phyloP scores from a whole-genome alignment of 2,329 filamentous ascomycete genomes.

The Fusarium albidum region DNA sequence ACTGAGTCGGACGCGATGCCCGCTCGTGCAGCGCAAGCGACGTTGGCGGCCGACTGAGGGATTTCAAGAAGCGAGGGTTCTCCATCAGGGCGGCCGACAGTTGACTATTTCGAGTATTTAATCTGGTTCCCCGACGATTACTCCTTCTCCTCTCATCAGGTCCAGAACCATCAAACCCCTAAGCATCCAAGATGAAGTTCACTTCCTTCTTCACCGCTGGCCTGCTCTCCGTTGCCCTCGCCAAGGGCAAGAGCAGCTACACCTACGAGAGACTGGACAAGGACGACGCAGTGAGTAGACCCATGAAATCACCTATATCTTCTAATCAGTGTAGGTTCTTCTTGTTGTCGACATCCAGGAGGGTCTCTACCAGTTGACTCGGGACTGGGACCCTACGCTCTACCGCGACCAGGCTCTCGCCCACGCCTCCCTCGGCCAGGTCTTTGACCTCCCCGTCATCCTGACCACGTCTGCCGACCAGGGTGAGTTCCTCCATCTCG shows the following conservation, averaged over 20 bases:
- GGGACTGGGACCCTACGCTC: slow-evolving; percentile 71
- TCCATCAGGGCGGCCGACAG: background rate
- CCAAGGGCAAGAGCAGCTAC: slow-evolving; percentile 17
- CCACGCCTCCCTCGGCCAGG: slow-evolving; percentile 70
- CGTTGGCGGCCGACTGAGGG: background rate
- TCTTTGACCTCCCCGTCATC: slow-evolving; percentile 74
- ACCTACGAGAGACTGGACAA: slow-evolving; percentile 41
- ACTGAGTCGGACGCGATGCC: slow-evolving; percentile 9
- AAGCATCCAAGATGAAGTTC: slow-evolving; percentile 31
- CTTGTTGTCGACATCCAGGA: slow-evolving; percentile 50
- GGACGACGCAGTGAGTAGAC: slow-evolving; percentile 38
- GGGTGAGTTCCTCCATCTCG: slow-evolving; percentile 16
- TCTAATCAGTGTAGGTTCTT: slow-evolving; percentile 37
- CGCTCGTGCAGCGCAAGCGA: slow-evolving; percentile 2
- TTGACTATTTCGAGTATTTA: slow-evolving; percentile 23
- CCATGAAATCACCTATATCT: too few relatives aligned
- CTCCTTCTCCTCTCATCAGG: background rate
- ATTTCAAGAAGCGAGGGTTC: background rate
- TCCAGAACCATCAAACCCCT: slow-evolving; percentile 12
- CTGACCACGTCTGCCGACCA: slow-evolving; percentile 73
- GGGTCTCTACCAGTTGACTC: slow-evolving; percentile 54
- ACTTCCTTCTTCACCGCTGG: slow-evolving; percentile 23
- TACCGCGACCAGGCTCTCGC: slow-evolving; percentile 74
- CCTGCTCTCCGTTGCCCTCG: slow-evolving; percentile 23
- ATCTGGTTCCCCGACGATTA: background rate